Conservation (phyloP, 2,329 filamentous ascomycete species). For the Colletotrichum liriopes region DNA sequence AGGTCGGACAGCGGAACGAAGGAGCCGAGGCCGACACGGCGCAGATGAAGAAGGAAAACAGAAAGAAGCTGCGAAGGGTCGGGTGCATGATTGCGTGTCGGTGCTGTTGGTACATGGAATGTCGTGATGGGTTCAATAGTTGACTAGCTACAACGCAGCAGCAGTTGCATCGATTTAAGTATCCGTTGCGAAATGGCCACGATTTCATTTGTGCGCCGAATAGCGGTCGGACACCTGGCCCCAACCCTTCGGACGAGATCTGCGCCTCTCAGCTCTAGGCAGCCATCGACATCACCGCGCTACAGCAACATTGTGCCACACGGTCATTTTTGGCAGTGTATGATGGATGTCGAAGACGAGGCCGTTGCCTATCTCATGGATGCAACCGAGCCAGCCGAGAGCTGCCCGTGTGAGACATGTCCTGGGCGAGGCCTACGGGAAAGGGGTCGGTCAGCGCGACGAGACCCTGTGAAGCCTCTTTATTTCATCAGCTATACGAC, state of each 20-base stretch:
- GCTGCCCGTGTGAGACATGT: background rate
- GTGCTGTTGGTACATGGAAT: background rate
- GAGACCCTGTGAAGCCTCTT: background rate
- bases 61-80: background rate
- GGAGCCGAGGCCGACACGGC: background rate
- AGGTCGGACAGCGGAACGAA: constrained; percentile 9
- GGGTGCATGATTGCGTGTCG: background rate
- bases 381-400: background rate
- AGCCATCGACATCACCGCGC: background rate
- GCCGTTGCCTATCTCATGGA: too few relatives aligned
- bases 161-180: background rate
- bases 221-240: background rate
- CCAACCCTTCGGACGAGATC: background rate
- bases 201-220: background rate
- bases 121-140: too few relatives aligned
- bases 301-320: background rate
- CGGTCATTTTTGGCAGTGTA: background rate
- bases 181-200: background rate
- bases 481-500: background rate
- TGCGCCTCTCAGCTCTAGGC: background rate
- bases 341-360: background rate
- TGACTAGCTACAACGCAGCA: too few relatives aligned
- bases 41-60: background rate
- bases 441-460: background rate
- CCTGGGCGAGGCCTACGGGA: background rate